Evolutionary conservation across 2,329 filamentous ascomycete genomes (phyloP), one percentile per base, ranked within the genome.

Genomic region (Colletotrichum simmondsii): DNA sequence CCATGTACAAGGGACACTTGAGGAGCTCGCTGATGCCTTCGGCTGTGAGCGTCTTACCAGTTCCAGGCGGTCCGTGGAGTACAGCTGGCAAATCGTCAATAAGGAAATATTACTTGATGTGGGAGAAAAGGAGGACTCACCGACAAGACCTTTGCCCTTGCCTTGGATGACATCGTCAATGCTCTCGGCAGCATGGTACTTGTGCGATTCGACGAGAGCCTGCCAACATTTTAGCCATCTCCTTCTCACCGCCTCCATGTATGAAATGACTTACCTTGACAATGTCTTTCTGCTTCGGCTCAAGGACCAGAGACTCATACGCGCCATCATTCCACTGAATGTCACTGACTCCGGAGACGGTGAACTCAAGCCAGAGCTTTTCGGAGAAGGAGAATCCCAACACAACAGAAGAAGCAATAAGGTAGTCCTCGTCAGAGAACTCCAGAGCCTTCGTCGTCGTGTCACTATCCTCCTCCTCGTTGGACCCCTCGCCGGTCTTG

Each of bases 281-380:
- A 64, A 94, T 90, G 35, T 88, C 87, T 77, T 92, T 91, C 22
- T 87, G 90, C 75, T 88, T 86, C 3, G 86, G 80, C 77, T 90
- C 86, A 0, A 98, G 86, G 1, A 98, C 94, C 35, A 98, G 86
- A 0, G 93, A 95, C 61, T 93, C 90, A 82, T 97, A 98, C 0
- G 95, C 95, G 16, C 91, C 88, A 54, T 93, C 90, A 77, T 97
- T 96, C 94, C 94, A 98, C 46, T 91, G 88, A 74, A 98, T 96
- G 4, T 97, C 93, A 57, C 90, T 89, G 74, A 98, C 89, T 1
- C 92, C 92, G 0, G 93, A 94, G 24, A 98, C 92, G 0, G 91
- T 92, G 77, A 98, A 95, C 80, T 98, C 94, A 0, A 97, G 88
- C 95, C 95, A 98, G 11, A 94, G 86, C 83, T 97, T 98, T 82